Evolutionary conservation across 345 rosid species (phyloP).

Genomic region (Salix udensis): DNA sequence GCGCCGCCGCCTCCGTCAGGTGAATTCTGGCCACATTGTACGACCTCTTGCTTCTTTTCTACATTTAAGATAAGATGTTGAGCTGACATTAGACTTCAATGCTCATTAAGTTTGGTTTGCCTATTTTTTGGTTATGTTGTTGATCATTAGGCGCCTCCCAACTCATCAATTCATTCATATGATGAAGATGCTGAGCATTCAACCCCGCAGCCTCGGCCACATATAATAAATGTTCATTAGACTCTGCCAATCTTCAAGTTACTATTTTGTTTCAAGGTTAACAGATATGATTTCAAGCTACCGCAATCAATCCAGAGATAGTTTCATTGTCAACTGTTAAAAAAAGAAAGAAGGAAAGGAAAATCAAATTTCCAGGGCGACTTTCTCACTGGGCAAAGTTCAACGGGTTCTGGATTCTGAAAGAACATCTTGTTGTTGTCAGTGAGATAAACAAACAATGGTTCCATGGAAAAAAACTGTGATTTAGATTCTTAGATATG

Average conservation of each 20-base stretch:
- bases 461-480: not conserved
- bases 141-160: constrained; percentile 34
- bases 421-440: not conserved
- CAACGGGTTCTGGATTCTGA: not conserved
- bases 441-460: not conserved
- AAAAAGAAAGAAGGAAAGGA: not conserved
- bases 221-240: constrained; percentile 8
- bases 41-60: not conserved
- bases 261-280: not conserved
- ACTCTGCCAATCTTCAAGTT: not conserved
- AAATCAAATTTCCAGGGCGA: not conserved
- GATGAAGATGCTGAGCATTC: constrained; percentile 59
- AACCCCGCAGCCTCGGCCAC: constrained; percentile 28
- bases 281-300: too few species aligned
- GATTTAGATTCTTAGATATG: not conserved
- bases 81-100: not conserved
- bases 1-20: constrained; percentile 44
- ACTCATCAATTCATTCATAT: constrained; percentile 32
- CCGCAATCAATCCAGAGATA: not conserved
- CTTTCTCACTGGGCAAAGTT: not conserved
- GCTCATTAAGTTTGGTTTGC: not conserved
- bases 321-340: not conserved
- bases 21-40: constrained; percentile 11
- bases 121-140: not conserved
- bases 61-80: not conserved